A percentile compares a stretch with the other conserved stretches of the same genome.
These are phyloP conservation scores for Gracilariopsis chorda DNA, from an alignment of 23 red algal genomes.

Conservation along the genomic window DNA sequence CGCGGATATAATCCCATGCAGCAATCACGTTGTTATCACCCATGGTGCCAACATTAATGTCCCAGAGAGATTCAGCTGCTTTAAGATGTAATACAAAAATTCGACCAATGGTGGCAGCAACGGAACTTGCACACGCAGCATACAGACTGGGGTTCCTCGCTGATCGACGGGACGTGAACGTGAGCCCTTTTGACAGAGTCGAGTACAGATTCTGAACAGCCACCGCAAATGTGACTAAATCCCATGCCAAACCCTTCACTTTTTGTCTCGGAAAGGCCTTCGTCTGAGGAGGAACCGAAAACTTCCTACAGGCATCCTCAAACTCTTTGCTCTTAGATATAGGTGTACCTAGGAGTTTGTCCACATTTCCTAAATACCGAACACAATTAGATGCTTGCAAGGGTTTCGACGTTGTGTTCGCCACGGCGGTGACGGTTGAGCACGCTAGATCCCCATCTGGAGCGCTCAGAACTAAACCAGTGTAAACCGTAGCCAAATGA, in stretches of 20 bases:
- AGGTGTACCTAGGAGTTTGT: neutral
- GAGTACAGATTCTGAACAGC: conserved; percentile 54
- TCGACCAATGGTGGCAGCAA: conserved; percentile 55
- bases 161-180: neutral
- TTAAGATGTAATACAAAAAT: conserved; percentile 54
- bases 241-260: conserved; percentile 60
- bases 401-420: conserved; percentile 20
- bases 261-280: conserved; percentile 6
- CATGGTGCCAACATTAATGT: conserved; percentile 33
- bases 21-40: conserved; percentile 29
- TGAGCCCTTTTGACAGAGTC: conserved; percentile 40
- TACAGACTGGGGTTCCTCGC: conserved; percentile 1
- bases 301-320: conserved; percentile 30
- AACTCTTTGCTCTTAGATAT: neutral
- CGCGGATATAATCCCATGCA: conserved; percentile 79
- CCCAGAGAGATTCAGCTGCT: conserved; percentile 57
- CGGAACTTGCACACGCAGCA: conserved; percentile 21
- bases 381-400: neutral
- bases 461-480: conserved; percentile 49
- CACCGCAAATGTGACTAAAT: conserved; percentile 62
- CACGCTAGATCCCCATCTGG: conserved; percentile 49
- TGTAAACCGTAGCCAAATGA: conserved; percentile 60
- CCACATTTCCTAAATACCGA: neutral
- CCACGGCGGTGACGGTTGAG: conserved; percentile 44
- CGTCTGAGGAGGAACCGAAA: conserved; percentile 16